Percentiles rank a stretch among this genome's conserved stretches.
phyloP scores from a whole-genome alignment of 108 stramenopile species.

The Seminavis robusta region DNA sequence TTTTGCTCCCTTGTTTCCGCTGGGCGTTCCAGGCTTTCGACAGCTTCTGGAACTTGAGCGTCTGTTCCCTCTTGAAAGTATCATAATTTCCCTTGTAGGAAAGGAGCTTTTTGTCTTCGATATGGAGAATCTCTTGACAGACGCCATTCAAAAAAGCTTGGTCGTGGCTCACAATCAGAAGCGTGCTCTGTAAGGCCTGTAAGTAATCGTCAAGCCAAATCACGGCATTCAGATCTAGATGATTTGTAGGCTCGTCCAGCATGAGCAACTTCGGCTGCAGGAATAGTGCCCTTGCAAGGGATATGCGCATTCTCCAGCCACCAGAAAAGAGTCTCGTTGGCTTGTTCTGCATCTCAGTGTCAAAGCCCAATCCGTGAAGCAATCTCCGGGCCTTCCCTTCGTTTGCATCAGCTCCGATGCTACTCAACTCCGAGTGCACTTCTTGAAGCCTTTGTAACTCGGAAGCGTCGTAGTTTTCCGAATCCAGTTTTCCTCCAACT shows the following conservation, averaged over 20 bases:
- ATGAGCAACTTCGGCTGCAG: constrained; percentile 78
- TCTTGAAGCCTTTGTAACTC: constrained; percentile 76
- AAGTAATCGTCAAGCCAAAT: constrained; percentile 91
- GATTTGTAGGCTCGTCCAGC: constrained; percentile 70
- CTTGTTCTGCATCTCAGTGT: constrained; percentile 76
- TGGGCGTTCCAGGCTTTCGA: constrained; percentile 98
- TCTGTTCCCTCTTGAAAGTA: constrained; percentile 94
- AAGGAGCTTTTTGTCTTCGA: constrained; percentile 93
- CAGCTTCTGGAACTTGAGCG: constrained; percentile 81
- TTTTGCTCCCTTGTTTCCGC: constrained; percentile 89
- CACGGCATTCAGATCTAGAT: constrained; percentile 76
- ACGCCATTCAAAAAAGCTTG: constrained; percentile 99
- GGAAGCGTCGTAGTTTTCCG: constrained; percentile 73
- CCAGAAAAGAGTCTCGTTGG: constrained; percentile 80
- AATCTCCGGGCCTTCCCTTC: constrained; percentile 89
- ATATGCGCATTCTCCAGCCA: constrained; percentile 96
- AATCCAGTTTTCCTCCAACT: constrained; percentile 75
- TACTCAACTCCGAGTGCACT: constrained; percentile 92
- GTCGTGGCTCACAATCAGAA: constrained; percentile 96
- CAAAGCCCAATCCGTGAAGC: constrained; percentile 81
- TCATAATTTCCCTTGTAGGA: constrained; percentile 98
- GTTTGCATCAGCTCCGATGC: constrained; percentile 89
- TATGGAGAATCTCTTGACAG: constrained; percentile 95
- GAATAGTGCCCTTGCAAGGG: constrained; percentile 88
- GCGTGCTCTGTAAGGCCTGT: constrained; percentile 92